phyloP scores from a whole-genome alignment of 768 basidiomycete species.

The Lentinula lateritia region DNA sequence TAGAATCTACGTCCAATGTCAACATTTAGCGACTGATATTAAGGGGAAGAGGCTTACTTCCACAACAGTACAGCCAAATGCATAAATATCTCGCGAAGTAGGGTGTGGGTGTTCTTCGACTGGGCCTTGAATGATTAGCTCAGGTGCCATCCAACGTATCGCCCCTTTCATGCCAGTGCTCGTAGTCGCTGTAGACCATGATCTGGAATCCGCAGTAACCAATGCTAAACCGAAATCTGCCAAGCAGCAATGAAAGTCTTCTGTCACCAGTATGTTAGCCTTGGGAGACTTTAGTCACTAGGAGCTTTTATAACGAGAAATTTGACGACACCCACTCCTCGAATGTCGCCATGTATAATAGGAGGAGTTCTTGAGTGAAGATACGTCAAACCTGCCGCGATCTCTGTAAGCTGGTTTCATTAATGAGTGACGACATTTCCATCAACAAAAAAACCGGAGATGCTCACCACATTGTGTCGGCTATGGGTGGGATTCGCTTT shows the following conservation, averaged over 20 bases:
- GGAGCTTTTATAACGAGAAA: too few relatives aligned
- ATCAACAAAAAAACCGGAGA: too few relatives aligned
- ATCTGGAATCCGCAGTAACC: constrained; percentile 7
- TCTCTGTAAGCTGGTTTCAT: not conserved
- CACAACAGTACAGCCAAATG: constrained; percentile 20
- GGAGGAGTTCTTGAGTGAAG: constrained; percentile 19
- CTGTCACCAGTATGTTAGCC: constrained; percentile 20
- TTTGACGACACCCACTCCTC: constrained; percentile 6
- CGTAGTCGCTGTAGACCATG: not conserved
- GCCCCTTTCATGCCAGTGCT: not conserved
- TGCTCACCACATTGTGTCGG: not conserved
- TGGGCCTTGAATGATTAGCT: constrained; percentile 9
- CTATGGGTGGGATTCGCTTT: not conserved
- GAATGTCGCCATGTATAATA: constrained; percentile 21
- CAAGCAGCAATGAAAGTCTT: constrained; percentile 12
- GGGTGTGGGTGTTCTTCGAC: not conserved
- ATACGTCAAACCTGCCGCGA: constrained; percentile 15
- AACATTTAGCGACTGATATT: not conserved
- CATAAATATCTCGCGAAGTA: constrained; percentile 16
- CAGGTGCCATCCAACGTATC: constrained; percentile 21
- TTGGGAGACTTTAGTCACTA: not conserved
- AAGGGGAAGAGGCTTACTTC: constrained; percentile 12
- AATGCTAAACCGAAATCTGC: constrained; percentile 16
- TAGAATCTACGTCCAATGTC: not conserved
- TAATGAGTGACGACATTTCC: not conserved